Evolutionary conservation across 768 basidiomycete species (phyloP), one percentile per base, ranked within the genome.

Genomic region (Obba rivulosa): DNA sequence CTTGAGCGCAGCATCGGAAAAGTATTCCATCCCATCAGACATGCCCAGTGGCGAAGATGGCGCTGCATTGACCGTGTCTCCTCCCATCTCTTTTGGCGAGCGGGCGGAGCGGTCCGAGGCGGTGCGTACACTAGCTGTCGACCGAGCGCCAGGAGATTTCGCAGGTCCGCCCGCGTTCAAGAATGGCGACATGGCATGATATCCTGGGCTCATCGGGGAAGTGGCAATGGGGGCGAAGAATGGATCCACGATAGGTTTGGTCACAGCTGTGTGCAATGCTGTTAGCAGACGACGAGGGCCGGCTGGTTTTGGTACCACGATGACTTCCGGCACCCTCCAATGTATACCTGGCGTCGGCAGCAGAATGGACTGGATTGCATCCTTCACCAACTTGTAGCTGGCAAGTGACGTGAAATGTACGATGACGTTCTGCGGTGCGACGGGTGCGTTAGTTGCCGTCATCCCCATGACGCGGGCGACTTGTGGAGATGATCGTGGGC

Each of bases 251-350:
- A 80, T 62, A 0, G 96, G 94, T 55, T 84, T 88, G 8, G 80
- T 87, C 42, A 90, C 76, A 1, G 93, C 93, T 3, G 91, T 97
- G 62, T 95, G 87, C 16, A 99, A 72, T 21, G 93, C 87, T 18
- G 93, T 94, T 56, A 99, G 71, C 57, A 97, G 85, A 8, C 95
- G 82, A 34, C 95, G 81, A 7, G 96, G 96, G 4, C 96, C 95
- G 16, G 89, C 94, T 9, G 95, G 95, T 67, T 98, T 99, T 18
- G 94, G 95, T 34, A 98, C 85, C 56, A 99, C 91, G 78, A 98
- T 89, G 23, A 99, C 81, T 57, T 99, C 96, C 1, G 96, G 85
- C 10, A 87, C 64, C 14, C 75, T 71, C 20, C 69, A 61, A 59
- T 71, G 50, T 10, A 76, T 67, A 31, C 69, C 65, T 18, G 67